These are phyloP conservation scores for Scedosporium apiospermum DNA, from an alignment of 2,329 filamentous ascomycete genomes.

Conservation along the genomic window DNA sequence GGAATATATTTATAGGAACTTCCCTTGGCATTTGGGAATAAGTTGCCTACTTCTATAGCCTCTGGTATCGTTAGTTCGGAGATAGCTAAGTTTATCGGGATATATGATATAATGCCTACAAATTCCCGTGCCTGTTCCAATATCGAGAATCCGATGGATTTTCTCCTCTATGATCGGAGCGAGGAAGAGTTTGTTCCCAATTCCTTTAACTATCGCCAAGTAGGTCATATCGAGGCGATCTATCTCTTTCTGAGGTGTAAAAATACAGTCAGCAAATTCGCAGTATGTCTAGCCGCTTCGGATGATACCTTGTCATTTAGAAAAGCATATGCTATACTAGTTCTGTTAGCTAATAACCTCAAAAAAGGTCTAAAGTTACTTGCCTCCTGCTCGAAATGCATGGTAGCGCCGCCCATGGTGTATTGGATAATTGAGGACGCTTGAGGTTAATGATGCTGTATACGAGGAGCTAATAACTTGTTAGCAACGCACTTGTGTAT, in stretches of 20 bases:
- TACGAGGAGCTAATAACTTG: conserved; percentile 5
- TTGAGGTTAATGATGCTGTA: conserved; percentile 17
- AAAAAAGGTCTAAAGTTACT: conserved; percentile 10
- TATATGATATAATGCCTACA: conserved; percentile 14
- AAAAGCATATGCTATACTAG: conserved; percentile 12
- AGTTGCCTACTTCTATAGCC: conserved; percentile 21
- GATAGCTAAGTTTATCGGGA: not conserved
- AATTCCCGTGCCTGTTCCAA: conserved; percentile 33
- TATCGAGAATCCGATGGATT: conserved; percentile 26
- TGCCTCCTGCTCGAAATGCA: conserved; percentile 18
- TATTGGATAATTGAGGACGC: conserved; percentile 17
- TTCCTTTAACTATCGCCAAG: conserved; percentile 19
- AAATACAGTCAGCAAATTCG: not conserved
- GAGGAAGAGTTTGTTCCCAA: conserved; percentile 12
- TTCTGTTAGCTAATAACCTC: not conserved
- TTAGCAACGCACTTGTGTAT: no score
- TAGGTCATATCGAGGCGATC: conserved; percentile 25
- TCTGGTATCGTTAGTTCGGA: not conserved
- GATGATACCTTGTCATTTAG: not conserved
- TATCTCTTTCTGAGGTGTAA: conserved; percentile 11
- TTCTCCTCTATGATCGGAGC: conserved; percentile 18
- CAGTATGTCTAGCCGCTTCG: not conserved
- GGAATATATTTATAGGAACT: conserved; percentile 12
- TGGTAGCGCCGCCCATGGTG: conserved; percentile 23
- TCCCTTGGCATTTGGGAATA: conserved; percentile 6